Evolutionary conservation across 78 protist species (phyloP).

Genomic region (slime mould (Dictyostelium discoideum)): dicty_2.7 NC_007088.5:1452001-1452500

Average conservation of each 20-base stretch:
- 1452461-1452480: conserved; percentile 79
- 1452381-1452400: conserved; percentile 83
- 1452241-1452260: conserved; percentile 32
- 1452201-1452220: neutral
- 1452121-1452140: conserved; percentile 24
- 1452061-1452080: neutral
- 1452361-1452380: conserved; percentile 80
- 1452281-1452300: conserved; percentile 84
- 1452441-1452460: conserved; percentile 74
- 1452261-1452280: conserved; percentile 10
- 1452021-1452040: neutral
- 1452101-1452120: neutral
- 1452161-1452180: conserved; percentile 54
- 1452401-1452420: conserved; percentile 79
- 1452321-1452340: conserved; percentile 77
- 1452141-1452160: conserved; percentile 68
- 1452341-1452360: conserved; percentile 88
- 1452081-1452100: neutral
- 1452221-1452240: conserved; percentile 35
- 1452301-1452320: conserved; percentile 89
- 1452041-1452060: neutral
- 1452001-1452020: neutral
- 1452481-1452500: conserved; percentile 62
- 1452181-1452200: conserved; percentile 20
- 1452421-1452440: conserved; percentile 56